A percentile compares a stretch with the other conserved stretches of the same genome.
These are phyloP conservation scores for Aspergillus japonicus DNA, from an alignment of 2,329 filamentous ascomycete genomes.

Conservation along the genomic window DNA sequence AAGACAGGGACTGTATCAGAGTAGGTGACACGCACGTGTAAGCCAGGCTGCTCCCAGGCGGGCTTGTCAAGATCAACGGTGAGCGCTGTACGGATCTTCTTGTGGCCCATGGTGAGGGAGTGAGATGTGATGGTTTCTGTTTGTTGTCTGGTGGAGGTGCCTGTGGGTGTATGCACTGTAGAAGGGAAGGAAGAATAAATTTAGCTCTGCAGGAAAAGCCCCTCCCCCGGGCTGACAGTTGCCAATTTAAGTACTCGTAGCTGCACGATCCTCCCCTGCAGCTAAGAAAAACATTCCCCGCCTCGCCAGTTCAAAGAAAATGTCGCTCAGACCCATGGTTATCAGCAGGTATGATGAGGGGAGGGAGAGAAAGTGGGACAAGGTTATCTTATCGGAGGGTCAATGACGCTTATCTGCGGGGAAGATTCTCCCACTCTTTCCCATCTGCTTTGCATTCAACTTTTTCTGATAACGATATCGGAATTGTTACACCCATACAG, in stretches of 20 bases:
- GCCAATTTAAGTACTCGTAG: not conserved
- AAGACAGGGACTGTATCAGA: not conserved
- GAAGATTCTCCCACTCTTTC: not conserved
- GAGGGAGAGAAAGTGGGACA: not conserved
- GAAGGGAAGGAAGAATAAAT: not conserved
- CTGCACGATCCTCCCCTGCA: not conserved
- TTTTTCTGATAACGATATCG: not conserved
- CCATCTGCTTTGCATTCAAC: not conserved
- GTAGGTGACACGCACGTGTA: constrained; percentile 60
- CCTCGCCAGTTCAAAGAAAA: not conserved
- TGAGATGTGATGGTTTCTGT: not conserved
- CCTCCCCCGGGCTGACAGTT: not conserved
- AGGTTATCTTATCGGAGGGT: constrained; percentile 1
- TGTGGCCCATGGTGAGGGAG: constrained; percentile 37
- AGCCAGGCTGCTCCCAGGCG: constrained; percentile 64
- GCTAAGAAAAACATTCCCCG: not conserved
- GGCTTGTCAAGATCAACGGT: constrained; percentile 72
- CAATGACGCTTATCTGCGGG: constrained; percentile 6
- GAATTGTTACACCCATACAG: not conserved
- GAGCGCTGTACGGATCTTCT: constrained; percentile 65
- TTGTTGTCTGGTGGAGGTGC: not conserved
- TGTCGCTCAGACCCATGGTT: not conserved
- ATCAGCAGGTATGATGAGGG: not conserved
- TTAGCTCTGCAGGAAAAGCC: not conserved
- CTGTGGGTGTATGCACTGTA: too few relatives aligned